Evolutionary conservation across 2,329 filamentous ascomycete species (phyloP).

Genomic region (Madurella fahalii): DNA sequence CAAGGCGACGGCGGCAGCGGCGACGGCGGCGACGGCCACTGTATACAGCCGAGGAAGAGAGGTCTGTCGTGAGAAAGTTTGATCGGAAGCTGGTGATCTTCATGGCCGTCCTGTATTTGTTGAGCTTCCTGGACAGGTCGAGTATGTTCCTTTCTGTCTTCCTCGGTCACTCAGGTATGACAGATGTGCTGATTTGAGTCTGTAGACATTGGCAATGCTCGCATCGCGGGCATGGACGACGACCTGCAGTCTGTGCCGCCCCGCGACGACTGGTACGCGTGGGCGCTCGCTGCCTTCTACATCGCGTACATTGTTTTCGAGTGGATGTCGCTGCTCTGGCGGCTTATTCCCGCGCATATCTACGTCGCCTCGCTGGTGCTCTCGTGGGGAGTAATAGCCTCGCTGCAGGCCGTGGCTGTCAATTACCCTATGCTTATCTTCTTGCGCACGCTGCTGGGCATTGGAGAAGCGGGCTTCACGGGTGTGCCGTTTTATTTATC

Average conservation of each 20-base stretch:
- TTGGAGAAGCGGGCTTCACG: slow-evolving; percentile 62
- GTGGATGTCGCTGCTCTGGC: slow-evolving; percentile 62
- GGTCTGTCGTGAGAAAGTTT: slow-evolving; percentile 65
- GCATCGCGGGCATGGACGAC: slow-evolving; percentile 59
- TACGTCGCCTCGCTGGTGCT: slow-evolving; percentile 61
- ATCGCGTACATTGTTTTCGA: slow-evolving; percentile 60
- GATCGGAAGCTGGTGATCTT: slow-evolving; percentile 76
- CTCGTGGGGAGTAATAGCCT: slow-evolving; percentile 75
- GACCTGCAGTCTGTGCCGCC: slow-evolving; percentile 52
- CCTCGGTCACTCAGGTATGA: background rate
- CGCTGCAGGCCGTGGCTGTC: slow-evolving; percentile 63
- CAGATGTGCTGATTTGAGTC: background rate
- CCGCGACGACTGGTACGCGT: slow-evolving; percentile 51
- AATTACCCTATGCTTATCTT: slow-evolving; percentile 58
- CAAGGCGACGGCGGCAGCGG: slow-evolving; percentile 9
- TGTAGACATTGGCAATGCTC: slow-evolving; percentile 57
- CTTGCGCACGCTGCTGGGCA: slow-evolving; percentile 54
- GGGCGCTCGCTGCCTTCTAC: slow-evolving; percentile 60
- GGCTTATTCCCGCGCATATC: slow-evolving; percentile 55
- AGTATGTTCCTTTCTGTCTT: slow-evolving; percentile 49
- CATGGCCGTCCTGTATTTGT: slow-evolving; percentile 75
- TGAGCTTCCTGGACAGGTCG: slow-evolving; percentile 81
- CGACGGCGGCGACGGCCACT: slow-evolving; percentile 27
- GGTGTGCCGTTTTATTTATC: slow-evolving; percentile 62
- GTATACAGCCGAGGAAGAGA: slow-evolving; percentile 66